Conservation (phyloP, 2,329 filamentous ascomycete species). For the Alternaria gaisen region DNA sequence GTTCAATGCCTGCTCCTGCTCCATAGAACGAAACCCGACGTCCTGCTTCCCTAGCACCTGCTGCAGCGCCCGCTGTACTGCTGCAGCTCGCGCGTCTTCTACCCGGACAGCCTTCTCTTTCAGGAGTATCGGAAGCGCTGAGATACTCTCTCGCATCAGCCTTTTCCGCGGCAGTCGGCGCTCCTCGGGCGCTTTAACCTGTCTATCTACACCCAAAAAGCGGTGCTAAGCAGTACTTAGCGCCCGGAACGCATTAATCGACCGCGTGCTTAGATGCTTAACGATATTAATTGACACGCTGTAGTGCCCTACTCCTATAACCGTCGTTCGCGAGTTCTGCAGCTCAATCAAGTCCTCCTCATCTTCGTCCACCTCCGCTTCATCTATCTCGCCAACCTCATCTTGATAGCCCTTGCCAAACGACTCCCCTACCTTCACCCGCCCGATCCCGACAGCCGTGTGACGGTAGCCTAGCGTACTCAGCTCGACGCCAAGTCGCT, state of each 20-base stretch:
- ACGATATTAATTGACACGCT: conserved; percentile 27
- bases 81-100: not conserved
- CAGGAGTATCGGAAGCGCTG: too few species aligned
- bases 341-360: conserved; percentile 14
- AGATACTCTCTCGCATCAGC: too few species aligned
- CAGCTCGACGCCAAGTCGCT: conserved; percentile 21
- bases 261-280: conserved; percentile 30
- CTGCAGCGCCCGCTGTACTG: not conserved
- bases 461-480: conserved; percentile 24
- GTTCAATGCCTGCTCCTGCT: conserved; percentile 16
- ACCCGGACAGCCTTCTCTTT: not conserved
- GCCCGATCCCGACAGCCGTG: conserved; percentile 24
- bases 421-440: conserved; percentile 18
- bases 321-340: conserved; percentile 20
- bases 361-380: conserved; percentile 28
- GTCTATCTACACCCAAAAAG: not conserved
- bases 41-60: conserved; percentile 9
- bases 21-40: conserved; percentile 12
- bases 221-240: conserved; percentile 11
- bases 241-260: conserved; percentile 26
- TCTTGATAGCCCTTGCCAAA: conserved; percentile 31
- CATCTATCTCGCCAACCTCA: conserved; percentile 24
- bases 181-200: not conserved
- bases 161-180: too few species aligned
- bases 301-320: conserved; percentile 11